These are phyloP conservation scores for Dactylonectria estremocensis DNA, from an alignment of 2,329 filamentous ascomycete genomes.

Conservation along the genomic window DNA sequence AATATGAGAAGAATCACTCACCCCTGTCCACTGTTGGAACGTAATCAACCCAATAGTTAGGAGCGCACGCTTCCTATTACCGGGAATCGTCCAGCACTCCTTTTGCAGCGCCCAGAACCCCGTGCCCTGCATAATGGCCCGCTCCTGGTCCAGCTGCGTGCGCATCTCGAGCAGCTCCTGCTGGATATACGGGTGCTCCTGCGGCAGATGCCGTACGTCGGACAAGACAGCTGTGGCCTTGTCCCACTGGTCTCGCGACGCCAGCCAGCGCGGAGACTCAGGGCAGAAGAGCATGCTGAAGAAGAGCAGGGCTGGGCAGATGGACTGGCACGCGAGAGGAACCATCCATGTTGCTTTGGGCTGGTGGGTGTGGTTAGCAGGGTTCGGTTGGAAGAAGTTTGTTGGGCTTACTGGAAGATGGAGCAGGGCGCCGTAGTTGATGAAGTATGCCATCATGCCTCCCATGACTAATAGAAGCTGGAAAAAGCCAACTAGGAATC, in stretches of 20 bases:
- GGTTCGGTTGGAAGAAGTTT: conserved; percentile 34
- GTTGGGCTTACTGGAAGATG: conserved; percentile 47
- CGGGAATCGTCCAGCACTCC: conserved; percentile 38
- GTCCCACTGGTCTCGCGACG: conserved; percentile 70
- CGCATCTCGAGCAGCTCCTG: conserved; percentile 40
- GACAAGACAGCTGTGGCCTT: conserved; percentile 48
- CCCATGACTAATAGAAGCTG: conserved; percentile 70
- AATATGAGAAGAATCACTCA: conserved; percentile 22
- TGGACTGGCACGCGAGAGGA: conserved; percentile 68
- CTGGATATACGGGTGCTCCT: conserved; percentile 42
- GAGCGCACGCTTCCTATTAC: conserved; percentile 44
- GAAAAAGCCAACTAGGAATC: conserved; percentile 72
- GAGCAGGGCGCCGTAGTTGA: conserved; percentile 67
- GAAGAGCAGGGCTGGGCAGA: conserved; percentile 68
- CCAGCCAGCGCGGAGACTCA: conserved; percentile 72
- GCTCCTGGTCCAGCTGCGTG: conserved; percentile 40
- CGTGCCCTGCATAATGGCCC: conserved; percentile 38
- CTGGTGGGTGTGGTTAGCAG: conserved; percentile 5
- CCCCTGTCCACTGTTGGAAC: conserved; percentile 47
- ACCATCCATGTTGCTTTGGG: conserved; percentile 55
- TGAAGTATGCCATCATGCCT: conserved; percentile 67
- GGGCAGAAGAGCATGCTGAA: conserved; percentile 69
- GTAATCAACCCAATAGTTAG: conserved; percentile 46
- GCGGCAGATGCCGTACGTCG: conserved; percentile 34
- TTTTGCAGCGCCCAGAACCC: conserved; percentile 42